Evolutionary conservation across 331 rosid species (phyloP), one percentile per base, ranked within the genome.

Genomic region (Stylosanthes scabra): DNA sequence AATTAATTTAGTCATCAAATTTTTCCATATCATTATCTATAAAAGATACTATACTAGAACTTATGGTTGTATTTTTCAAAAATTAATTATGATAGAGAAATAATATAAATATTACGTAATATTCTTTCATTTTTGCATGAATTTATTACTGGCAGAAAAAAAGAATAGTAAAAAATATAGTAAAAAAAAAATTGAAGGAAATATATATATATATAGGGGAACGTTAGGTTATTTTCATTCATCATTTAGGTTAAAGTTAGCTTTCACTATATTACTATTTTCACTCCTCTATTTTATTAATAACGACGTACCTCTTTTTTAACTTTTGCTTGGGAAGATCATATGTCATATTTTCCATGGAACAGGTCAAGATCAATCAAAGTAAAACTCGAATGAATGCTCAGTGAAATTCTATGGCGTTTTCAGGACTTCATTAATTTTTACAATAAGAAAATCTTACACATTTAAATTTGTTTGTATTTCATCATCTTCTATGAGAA

Each of bases 301-400:
- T 8, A 34, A 34, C 39, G 6, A 34, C 39, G 39, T 11, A 6
- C 13, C 70, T 28, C 44, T 40, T 57, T 40, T 57, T 58, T 65
- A 49, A 31, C 72, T 72, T 57, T 8, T 52, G 45, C 60, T 42
- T 42, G 50, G 75, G 71, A 79, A 52, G 75, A 68, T 73, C 41
- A 66, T 11, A 73, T 52, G 79, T 59, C 83, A 79, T 45, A 67
- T 27, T 59, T 66, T 42, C 6, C 45, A 50, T 49, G 62, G 71
- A 80, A 58, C 6, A 34, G 68, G 75, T 73, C 39, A 7, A 51
- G n/a, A 66, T 60, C 71, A 41, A 66, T 67, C 54, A 72, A 42
- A 41, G 71, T 55, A 73, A 60, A 59, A 51, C 70, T 79, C 15
- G 14, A 37, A 2, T 14, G 29, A 37, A 28, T 56, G 69, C 5